phyloP scores from a whole-genome alignment of 2,329 filamentous ascomycete genomes.

The Aspergillus fischeri region DNA sequence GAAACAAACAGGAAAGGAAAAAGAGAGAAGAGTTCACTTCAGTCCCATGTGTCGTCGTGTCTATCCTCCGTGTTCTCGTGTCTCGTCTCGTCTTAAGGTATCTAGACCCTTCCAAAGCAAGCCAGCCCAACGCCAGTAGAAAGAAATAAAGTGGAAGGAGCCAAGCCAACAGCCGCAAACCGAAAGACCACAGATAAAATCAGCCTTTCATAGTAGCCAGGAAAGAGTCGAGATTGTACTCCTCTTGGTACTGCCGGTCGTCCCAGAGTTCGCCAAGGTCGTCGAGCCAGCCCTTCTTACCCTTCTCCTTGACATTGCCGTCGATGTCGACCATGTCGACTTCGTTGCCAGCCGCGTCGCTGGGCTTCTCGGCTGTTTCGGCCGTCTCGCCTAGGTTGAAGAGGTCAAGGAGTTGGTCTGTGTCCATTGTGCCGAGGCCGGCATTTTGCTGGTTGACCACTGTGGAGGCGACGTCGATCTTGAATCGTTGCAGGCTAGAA shows the following conservation, averaged over 20 bases:
- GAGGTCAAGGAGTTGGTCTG: conserved; percentile 93
- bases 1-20: not conserved
- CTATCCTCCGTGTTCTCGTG: conserved; percentile 5
- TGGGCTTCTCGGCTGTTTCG: conserved; percentile 56
- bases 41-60: not conserved
- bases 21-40: not conserved
- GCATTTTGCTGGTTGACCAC: conserved; percentile 99
- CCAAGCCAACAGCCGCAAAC: not conserved
- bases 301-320: conserved; percentile 87
- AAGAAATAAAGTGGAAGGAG: not conserved
- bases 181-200: conserved; percentile 4
- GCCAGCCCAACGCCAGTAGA: conserved; percentile 1
- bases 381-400: conserved; percentile 81
- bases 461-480: conserved; percentile 96
- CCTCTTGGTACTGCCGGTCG: conserved; percentile 95
- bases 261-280: conserved; percentile 96
- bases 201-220: conserved; percentile 80
- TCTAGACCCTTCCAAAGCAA: not conserved
- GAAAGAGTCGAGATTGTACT: conserved; percentile 93
- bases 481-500: conserved; percentile 88
- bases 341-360: conserved; percentile 51
- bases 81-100: not conserved
- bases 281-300: conserved; percentile 94
- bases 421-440: conserved; percentile 92
- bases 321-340: conserved; percentile 87